A percentile compares a stretch with the other conserved stretches of the same genome.
Conservation (phyloP, 2,329 filamentous ascomycete species). For the Phoma sp. region DNA sequence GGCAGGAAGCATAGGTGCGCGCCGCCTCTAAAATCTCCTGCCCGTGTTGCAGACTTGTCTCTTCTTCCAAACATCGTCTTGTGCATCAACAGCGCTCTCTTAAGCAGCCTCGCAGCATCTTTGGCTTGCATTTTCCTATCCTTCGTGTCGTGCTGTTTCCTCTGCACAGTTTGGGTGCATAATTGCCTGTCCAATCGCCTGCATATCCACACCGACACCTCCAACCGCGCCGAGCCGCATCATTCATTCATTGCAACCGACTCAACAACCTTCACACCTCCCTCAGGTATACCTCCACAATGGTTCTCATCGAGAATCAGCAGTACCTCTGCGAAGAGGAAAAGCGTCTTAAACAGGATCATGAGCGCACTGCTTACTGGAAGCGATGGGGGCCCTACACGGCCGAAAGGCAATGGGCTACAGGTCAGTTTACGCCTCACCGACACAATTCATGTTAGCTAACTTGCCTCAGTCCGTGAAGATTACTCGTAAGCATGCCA, state of each 20-base stretch:
- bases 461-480: conserved; percentile 71
- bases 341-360: conserved; percentile 84
- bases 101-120: conserved; percentile 1
- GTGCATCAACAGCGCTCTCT: conserved; percentile 15
- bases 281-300: conserved; percentile 48
- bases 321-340: conserved; percentile 91
- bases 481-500: conserved; percentile 74
- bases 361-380: conserved; percentile 87
- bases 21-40: conserved; percentile 25
- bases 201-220: conserved; percentile 30
- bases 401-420: conserved; percentile 94
- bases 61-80: conserved; percentile 15
- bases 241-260: conserved; percentile 17
- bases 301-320: conserved; percentile 90
- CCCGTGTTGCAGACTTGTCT: conserved; percentile 13
- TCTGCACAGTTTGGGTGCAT: conserved; percentile 22
- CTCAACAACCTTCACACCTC: conserved; percentile 9
- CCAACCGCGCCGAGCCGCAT: conserved; percentile 25
- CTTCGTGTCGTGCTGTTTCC: conserved; percentile 17
- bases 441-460: conserved; percentile 25
- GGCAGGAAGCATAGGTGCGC: conserved; percentile 25
- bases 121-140: conserved; percentile 4
- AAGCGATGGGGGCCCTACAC: conserved; percentile 98
- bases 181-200: conserved; percentile 29
- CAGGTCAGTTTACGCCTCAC: conserved; percentile 62